Evolutionary conservation across 148 eudicot species (phyloP).

Genomic region (Fagopyrum esculentum): DNA sequence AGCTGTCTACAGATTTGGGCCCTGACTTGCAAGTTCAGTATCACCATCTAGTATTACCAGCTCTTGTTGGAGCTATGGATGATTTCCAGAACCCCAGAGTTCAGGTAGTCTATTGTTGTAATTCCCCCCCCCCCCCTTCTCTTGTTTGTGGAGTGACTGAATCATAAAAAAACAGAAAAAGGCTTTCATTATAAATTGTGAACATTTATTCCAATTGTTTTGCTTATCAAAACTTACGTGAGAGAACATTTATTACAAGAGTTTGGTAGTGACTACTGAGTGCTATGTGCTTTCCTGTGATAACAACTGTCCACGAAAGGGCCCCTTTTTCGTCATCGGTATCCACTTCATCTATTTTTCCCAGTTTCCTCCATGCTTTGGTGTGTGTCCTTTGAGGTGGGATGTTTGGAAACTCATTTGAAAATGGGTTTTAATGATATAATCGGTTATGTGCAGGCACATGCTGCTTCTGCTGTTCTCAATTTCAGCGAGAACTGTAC

Average conservation of each 20-base stretch:
- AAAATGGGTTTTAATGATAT: not conserved
- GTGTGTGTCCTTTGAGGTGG: not conserved
- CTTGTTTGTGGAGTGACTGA: not conserved
- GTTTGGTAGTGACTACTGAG: not conserved
- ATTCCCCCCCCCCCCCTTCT: too few relatives aligned
- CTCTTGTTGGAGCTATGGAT: slow-evolving; percentile 87
- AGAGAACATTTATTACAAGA: not conserved
- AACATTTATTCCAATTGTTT: not conserved
- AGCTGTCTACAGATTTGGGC: slow-evolving; percentile 87
- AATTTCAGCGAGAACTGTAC: slow-evolving; percentile 95
- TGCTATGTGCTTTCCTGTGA: slow-evolving; percentile 2
- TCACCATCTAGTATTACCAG: slow-evolving; percentile 74
- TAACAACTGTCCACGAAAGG: not conserved
- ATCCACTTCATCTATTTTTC: not conserved
- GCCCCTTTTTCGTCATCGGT: not conserved
- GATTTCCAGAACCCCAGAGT: slow-evolving; percentile 96
- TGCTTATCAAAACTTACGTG: not conserved
- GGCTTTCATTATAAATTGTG: not conserved
- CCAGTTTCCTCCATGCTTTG: not conserved
- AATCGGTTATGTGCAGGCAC: slow-evolving; percentile 46
- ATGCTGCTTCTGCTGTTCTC: slow-evolving; percentile 95
- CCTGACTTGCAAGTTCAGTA: slow-evolving; percentile 90
- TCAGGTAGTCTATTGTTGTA: slow-evolving; percentile 44
- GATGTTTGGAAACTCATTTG: not conserved
- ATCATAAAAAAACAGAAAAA: not conserved